Percentiles rank a stretch among this genome's conserved stretches.
Evolutionary conservation across 1,284 basidiomycete genomes (phyloP).

Genomic region (Athelia psychrophila): DNA sequence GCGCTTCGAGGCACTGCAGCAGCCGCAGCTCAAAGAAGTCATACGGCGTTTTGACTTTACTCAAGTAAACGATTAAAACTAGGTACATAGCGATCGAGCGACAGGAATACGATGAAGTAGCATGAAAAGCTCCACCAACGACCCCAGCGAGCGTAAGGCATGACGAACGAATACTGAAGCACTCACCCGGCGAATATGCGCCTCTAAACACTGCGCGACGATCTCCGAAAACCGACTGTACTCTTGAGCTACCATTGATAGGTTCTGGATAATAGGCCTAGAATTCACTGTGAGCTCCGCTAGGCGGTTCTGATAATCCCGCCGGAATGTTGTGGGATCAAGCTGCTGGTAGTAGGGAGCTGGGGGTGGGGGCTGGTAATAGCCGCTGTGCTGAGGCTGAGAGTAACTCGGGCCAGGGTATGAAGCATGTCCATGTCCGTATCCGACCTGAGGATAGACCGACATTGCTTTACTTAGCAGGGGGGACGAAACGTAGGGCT

Average conservation of each 20-base stretch:
- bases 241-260: slow-evolving; percentile 95
- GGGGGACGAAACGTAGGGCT: background rate
- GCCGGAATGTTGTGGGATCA: slow-evolving; percentile 78
- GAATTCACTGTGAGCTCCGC: slow-evolving; percentile 92
- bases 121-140: slow-evolving; percentile 16
- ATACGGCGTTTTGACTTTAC: slow-evolving; percentile 34
- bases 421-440: slow-evolving; percentile 32
- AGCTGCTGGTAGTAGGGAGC: slow-evolving; percentile 48
- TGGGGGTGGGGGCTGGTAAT: slow-evolving; percentile 42
- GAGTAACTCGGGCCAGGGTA: background rate
- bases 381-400: slow-evolving; percentile 29
- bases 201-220: slow-evolving; percentile 85
- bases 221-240: slow-evolving; percentile 78
- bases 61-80: slow-evolving; percentile 32
- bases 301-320: slow-evolving; percentile 77
- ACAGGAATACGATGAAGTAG: slow-evolving; percentile 1
- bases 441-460: slow-evolving; percentile 10
- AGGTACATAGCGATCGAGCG: slow-evolving; percentile 32
- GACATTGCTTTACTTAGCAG: background rate
- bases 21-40: slow-evolving; percentile 25
- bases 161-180: slow-evolving; percentile 12
- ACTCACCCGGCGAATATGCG: slow-evolving; percentile 89
- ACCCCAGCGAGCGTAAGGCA: slow-evolving; percentile 18
- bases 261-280: slow-evolving; percentile 89
- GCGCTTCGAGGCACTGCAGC: too few species aligned